A percentile compares a stretch with the other conserved stretches of the same genome.
Conservation (phyloP, 164 flowering plant species). For the Pachysandra terminalis region DNA sequence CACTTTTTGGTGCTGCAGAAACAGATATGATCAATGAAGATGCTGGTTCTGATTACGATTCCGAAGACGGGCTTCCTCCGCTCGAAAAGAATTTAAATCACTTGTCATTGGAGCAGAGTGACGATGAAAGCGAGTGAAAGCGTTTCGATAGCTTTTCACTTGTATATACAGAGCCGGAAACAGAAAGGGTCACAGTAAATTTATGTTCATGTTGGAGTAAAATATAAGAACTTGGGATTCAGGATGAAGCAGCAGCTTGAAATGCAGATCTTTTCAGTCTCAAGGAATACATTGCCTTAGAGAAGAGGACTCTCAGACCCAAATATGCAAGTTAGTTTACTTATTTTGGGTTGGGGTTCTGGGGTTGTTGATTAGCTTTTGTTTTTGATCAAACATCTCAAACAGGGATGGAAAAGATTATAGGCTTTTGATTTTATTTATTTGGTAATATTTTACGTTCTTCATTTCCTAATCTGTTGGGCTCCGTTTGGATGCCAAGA, state of each 20-base stretch:
- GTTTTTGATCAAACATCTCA: too few relatives aligned
- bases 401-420: too few relatives aligned
- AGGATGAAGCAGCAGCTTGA: background rate
- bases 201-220: background rate
- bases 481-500: too few relatives aligned
- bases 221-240: background rate
- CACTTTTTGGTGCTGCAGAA: slow-evolving; percentile 18
- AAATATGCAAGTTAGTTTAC: too few relatives aligned
- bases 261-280: too few relatives aligned
- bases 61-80: slow-evolving; percentile 86
- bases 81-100: slow-evolving; percentile 65
- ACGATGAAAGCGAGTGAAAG: slow-evolving; percentile 40
- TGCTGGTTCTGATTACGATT: slow-evolving; percentile 41
- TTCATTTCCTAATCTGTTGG: too few relatives aligned
- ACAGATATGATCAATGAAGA: slow-evolving; percentile 20
- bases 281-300: too few relatives aligned
- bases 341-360: too few relatives aligned
- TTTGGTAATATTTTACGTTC: too few relatives aligned
- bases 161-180: background rate
- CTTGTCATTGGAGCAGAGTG: slow-evolving; percentile 38
- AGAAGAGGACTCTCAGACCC: too few relatives aligned
- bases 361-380: too few relatives aligned
- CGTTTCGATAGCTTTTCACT: background rate
- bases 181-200: background rate
- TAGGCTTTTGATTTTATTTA: too few relatives aligned